Evolutionary conservation across 306 rosid species (phyloP), one percentile per base, ranked within the genome.

Genomic region (Quercus cerris): DNA sequence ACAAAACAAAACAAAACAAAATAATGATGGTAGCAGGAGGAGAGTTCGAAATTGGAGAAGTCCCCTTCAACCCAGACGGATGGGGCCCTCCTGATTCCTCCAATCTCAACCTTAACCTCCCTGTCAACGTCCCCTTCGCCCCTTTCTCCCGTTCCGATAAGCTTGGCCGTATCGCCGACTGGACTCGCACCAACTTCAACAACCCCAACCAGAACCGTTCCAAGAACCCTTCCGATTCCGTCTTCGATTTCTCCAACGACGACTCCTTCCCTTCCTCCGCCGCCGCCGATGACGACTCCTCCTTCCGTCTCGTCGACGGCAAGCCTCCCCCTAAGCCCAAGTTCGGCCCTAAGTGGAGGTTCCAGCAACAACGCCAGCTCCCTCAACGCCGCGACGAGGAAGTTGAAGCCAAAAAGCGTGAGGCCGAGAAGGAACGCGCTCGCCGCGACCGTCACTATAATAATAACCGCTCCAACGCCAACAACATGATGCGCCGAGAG

Each of bases 301-400:
- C 97, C 20, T 93, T 91, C 90, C 97, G 92, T 33, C 87, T 94
- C 15, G 97, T 91, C 10, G 97, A 92, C 38, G 97, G 95, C 0
- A 92, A 94, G 81, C 99, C 97, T 9, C 97, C 97, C 0, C 97
- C 95, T 38, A 85, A 94, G 1, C 97, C 98, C 10, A 91, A 85
- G 55, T 92, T 93, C 51, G 99, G 97, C 7, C 99, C 97, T 0
- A 91, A 81, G 22, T 93, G 99, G 97, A 77, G 97, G 18, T 94
- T 88, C 90, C 94, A 91, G 80, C 97, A 91, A 55, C 97, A 84
- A 7, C 76, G 89, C 0, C 97, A 93, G 71, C 93, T 94, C 5
- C 99, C 99, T 0, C 99, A 94, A 77, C 95, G 99, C 23, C 97
- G 94, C 3, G 97, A 94, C 27, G 99, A 93, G 54, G 97, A 94